A percentile compares a stretch with the other conserved stretches of the same genome.
These are phyloP conservation scores for Aspergillus sp. DNA, from an alignment of 2,329 filamentous ascomycete species.

Conservation along the genomic window DNA sequence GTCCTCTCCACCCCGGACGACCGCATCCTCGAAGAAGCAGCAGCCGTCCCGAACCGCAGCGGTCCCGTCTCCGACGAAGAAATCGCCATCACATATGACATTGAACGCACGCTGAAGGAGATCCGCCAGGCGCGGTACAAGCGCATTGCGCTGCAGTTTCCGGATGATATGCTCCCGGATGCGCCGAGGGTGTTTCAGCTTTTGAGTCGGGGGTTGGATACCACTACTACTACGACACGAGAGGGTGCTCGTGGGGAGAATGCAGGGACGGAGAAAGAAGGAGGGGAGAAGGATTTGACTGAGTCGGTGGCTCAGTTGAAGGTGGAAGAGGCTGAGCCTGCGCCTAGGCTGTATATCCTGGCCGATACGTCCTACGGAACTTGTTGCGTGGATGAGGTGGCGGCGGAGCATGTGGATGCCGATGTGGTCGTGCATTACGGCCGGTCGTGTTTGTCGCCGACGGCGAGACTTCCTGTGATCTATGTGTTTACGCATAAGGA, in stretches of 20 bases:
- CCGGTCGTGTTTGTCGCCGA: conserved; percentile 86
- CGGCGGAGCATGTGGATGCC: conserved; percentile 87
- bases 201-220: conserved; percentile 56
- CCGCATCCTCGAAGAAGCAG: conserved; percentile 54
- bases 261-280: conserved; percentile 7
- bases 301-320: conserved; percentile 32
- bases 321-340: conserved; percentile 26
- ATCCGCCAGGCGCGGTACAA: conserved; percentile 71
- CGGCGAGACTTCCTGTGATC: conserved; percentile 80
- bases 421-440: conserved; percentile 95
- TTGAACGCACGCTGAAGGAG: conserved; percentile 74
- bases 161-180: conserved; percentile 87
- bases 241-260: conserved; percentile 19
- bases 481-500: conserved; percentile 81
- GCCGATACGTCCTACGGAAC: conserved; percentile 96
- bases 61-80: conserved; percentile 63
- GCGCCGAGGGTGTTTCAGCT: conserved; percentile 75
- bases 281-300: conserved; percentile 19
- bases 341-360: conserved; percentile 70
- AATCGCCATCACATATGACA: conserved; percentile 77
- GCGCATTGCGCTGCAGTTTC: conserved; percentile 89
- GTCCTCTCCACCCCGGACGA: conserved; percentile 65
- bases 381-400: conserved; percentile 96
- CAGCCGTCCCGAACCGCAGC: conserved; percentile 30
- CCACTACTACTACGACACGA: conserved; percentile 10